A percentile compares a stretch with the other conserved stretches of the same genome.
phyloP scores from a whole-genome alignment of 2,329 filamentous ascomycete species.

The Parastagonospora nodorum region DNA sequence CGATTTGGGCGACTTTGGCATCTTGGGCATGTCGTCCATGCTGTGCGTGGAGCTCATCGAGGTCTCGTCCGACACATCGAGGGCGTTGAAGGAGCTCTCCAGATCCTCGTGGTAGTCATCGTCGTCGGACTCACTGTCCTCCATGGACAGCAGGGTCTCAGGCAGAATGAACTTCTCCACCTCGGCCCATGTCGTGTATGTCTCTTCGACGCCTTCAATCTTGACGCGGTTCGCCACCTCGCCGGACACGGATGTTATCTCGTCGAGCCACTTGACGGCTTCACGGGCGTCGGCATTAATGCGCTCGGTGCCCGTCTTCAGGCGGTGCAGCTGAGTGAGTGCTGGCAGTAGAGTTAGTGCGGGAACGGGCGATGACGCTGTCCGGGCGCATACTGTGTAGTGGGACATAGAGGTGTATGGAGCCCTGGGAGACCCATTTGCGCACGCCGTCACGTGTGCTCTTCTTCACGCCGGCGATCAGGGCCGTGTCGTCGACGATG shows the following conservation, averaged over 20 bases:
- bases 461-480: conserved; percentile 57
- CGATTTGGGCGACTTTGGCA: conserved; percentile 49
- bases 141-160: conserved; percentile 55
- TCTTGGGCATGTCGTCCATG: conserved; percentile 42
- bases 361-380: conserved; percentile 4
- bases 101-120: conserved; percentile 45
- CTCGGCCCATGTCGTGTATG: conserved; percentile 54
- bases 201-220: conserved; percentile 55
- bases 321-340: conserved; percentile 52
- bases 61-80: conserved; percentile 44
- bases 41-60: conserved; percentile 54
- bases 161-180: conserved; percentile 57
- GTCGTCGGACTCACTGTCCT: conserved; percentile 48
- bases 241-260: conserved; percentile 53
- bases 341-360: conserved; percentile 43
- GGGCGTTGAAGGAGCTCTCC: conserved; percentile 43
- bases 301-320: conserved; percentile 50
- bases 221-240: conserved; percentile 44
- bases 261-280: conserved; percentile 57
- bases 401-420: conserved; percentile 57
- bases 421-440: conserved; percentile 57
- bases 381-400: conserved; percentile 52
- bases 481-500: conserved; percentile 58
- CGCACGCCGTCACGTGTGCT: conserved; percentile 58
- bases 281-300: conserved; percentile 53